Conservation (phyloP, 73 alveolate genomes). For the Paramecium caudatum region DNA sequence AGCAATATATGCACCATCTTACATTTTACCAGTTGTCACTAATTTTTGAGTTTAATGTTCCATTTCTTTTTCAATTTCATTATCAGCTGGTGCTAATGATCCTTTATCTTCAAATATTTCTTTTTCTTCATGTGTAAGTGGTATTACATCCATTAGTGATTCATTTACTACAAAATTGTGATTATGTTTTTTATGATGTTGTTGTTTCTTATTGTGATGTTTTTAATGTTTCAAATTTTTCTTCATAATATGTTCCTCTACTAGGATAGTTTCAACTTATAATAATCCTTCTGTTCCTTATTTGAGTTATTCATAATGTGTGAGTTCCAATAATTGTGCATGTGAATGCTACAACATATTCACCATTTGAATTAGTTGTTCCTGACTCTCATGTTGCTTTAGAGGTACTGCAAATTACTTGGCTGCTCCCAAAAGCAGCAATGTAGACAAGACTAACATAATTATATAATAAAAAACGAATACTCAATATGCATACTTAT, state of each 20-base stretch:
- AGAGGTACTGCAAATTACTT: neutral
- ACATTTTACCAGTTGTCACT: constrained; percentile 4
- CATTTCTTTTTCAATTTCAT: neutral
- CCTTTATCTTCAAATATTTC: constrained; percentile 30
- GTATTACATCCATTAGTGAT: constrained; percentile 62
- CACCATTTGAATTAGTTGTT: constrained; percentile 10
- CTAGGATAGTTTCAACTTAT: neutral
- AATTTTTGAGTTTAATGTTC: constrained; percentile 51
- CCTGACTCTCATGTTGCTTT: neutral
- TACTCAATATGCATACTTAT: too few species aligned
- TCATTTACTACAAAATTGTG: neutral
- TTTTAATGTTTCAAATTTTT: constrained; percentile 15
- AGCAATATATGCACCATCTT: constrained; percentile 31
- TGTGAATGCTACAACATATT: constrained; percentile 38
- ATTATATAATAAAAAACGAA: constrained; percentile 27
- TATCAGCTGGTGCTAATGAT: constrained; percentile 27
- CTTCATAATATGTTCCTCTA: neutral
- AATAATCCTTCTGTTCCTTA: neutral
- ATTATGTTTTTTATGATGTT: neutral
- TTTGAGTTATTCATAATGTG: neutral
- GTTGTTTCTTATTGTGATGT: constrained; percentile 34
- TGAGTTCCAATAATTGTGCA: constrained; percentile 13
- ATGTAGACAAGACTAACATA: constrained; percentile 7
- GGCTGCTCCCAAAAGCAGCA: constrained; percentile 23
- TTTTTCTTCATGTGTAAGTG: constrained; percentile 18